Percentiles rank a stretch among this genome's conserved stretches.
Evolutionary conservation across 2,329 filamentous ascomycete species (phyloP).

Genomic region (Alternaria infectoria): DNA sequence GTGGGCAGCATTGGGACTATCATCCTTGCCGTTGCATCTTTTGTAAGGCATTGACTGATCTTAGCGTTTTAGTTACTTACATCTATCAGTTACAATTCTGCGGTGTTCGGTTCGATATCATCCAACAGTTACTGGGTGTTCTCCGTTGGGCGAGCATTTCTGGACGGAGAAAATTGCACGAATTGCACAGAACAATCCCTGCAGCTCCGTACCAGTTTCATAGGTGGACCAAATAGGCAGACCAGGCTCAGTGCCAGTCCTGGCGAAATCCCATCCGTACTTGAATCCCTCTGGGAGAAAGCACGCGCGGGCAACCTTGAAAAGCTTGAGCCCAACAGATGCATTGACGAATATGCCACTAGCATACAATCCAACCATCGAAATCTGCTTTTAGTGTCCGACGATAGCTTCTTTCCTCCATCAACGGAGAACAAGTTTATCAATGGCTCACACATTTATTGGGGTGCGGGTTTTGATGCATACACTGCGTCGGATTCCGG

Average conservation of each 20-base stretch:
- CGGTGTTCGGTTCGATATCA: conserved; percentile 24
- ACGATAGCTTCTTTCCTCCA: background rate
- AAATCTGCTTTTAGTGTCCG: conserved; percentile 20
- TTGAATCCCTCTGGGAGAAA: background rate
- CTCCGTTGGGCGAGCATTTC: background rate
- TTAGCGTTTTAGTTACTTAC: background rate
- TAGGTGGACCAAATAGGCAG: no score
- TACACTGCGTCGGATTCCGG: background rate
- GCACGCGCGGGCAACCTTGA: conserved; percentile 2
- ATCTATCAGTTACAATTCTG: conserved; percentile 32
- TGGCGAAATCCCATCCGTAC: background rate
- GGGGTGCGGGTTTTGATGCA: background rate
- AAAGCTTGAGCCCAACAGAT: conserved; percentile 7
- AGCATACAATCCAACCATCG: conserved; percentile 13
- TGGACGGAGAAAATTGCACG: background rate
- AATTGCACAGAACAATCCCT: background rate
- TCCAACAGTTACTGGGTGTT: conserved; percentile 20
- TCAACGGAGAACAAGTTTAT: background rate
- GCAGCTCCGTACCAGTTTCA: no score
- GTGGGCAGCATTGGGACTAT: conserved; percentile 21
- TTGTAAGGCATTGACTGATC: conserved; percentile 6
- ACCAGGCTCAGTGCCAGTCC: background rate
- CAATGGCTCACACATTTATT: background rate
- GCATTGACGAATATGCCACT: conserved; percentile 24
- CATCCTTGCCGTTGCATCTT: conserved; percentile 28